Percentiles rank a stretch among this genome's conserved stretches.
phyloP scores from a whole-genome alignment of 1,284 basidiomycete genomes.

The Trametes sp. region DNA sequence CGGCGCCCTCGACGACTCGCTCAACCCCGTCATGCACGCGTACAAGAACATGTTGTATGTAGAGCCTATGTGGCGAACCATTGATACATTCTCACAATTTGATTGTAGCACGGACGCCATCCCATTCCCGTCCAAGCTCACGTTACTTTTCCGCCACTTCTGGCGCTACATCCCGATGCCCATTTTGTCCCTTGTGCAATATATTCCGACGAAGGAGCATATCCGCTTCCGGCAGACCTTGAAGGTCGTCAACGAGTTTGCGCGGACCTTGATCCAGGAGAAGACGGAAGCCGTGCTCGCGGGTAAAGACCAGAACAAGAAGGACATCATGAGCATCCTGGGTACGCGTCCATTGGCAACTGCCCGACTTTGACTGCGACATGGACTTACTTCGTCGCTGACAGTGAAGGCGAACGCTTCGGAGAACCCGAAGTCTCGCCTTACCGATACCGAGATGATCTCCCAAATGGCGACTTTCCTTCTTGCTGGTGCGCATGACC shows the following conservation, averaged over 20 bases:
- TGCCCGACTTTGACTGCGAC: background rate
- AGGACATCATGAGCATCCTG: slow-evolving; percentile 52
- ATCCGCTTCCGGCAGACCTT: slow-evolving; percentile 44
- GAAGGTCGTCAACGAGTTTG: slow-evolving; percentile 36
- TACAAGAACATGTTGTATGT: slow-evolving; percentile 46
- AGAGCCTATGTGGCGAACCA: background rate
- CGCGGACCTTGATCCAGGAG: slow-evolving; percentile 43
- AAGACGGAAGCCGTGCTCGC: slow-evolving; percentile 45
- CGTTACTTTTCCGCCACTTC: slow-evolving; percentile 34
- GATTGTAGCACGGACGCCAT: slow-evolving; percentile 31
- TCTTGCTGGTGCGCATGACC: slow-evolving; percentile 24
- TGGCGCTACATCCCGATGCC: slow-evolving; percentile 36
- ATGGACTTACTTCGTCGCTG: background rate
- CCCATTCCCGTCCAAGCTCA: slow-evolving; percentile 31
- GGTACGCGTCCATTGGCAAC: slow-evolving; percentile 37
- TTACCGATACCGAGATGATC: slow-evolving; percentile 56
- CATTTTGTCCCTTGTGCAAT: slow-evolving; percentile 47
- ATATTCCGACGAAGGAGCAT: slow-evolving; percentile 47
- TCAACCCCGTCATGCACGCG: slow-evolving; percentile 39
- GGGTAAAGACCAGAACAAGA: slow-evolving; percentile 32
- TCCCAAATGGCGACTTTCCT: slow-evolving; percentile 58
- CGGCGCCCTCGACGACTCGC: slow-evolving; percentile 36
- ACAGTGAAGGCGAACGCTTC: slow-evolving; percentile 62
- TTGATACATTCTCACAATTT: background rate
- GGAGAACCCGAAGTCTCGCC: slow-evolving; percentile 50